phyloP scores from a whole-genome alignment of 768 basidiomycete species.

The Serpula lacrymans region DNA sequence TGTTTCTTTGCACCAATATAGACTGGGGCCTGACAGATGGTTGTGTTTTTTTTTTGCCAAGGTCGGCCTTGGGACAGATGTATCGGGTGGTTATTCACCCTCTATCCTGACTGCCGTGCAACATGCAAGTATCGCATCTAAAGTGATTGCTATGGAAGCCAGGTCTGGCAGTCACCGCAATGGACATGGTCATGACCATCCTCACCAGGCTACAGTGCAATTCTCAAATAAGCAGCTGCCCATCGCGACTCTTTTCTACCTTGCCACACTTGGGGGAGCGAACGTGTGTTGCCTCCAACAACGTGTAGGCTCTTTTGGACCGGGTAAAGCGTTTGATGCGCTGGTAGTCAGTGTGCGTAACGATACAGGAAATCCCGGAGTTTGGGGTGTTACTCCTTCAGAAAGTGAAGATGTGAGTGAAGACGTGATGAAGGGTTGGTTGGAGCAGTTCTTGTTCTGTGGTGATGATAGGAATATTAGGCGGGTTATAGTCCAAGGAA shows the following conservation, averaged over 20 bases:
- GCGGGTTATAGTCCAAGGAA: constrained; percentile 38
- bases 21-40: too few species aligned
- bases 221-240: constrained; percentile 22
- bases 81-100: constrained; percentile 37
- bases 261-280: constrained; percentile 46
- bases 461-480: constrained; percentile 37
- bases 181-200: not conserved
- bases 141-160: constrained; percentile 28
- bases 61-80: constrained; percentile 44
- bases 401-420: constrained; percentile 10
- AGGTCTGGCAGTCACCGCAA: too few species aligned
- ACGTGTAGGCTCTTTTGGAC: constrained; percentile 35
- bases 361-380: constrained; percentile 44
- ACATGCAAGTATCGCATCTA: constrained; percentile 36
- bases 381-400: constrained; percentile 31
- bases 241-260: constrained; percentile 36
- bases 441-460: constrained; percentile 40
- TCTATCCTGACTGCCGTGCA: constrained; percentile 35
- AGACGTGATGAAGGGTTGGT: constrained; percentile 26
- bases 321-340: constrained; percentile 47
- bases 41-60: constrained; percentile 13
- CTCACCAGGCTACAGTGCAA: not conserved
- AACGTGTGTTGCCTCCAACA: constrained; percentile 34
- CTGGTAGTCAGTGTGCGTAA: constrained; percentile 33
- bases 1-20: not conserved